Base-by-base conservation (phyloP, 306 rosid species). In the Arachis stenosperma region DNA sequence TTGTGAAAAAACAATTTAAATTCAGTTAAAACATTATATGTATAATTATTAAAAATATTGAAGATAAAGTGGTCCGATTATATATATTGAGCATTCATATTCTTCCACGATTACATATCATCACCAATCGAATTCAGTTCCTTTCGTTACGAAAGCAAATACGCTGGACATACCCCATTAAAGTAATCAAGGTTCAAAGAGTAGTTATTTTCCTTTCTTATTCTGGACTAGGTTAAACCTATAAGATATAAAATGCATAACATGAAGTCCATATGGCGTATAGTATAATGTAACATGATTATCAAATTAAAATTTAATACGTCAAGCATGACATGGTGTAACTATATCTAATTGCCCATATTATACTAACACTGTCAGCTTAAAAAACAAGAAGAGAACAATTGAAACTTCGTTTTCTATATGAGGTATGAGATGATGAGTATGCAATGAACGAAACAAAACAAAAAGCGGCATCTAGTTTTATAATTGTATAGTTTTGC, bases 241-340 rank as follows among this genome's bases (percentile, higher is more conserved):
- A 57, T 17, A n/a, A 56, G 15, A 50, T 2, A 15, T 33, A 33
- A 33, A 33, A 33, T 33, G 37, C 37, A 33, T 33, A 33, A 7
- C 50, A 8, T 36, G 44, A 58, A 44, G 39, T 50, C 69, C 43
- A 47, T 44, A 40, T 65, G 74, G 13, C 44, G 30, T 58, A 29
- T 30, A 36, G 41, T 43, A 61, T 46, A 8, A 63, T 48, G 41
- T 42, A 63, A 43, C 39, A 8, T 60, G 41, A 46, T 33, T 33
- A 61, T 12, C 39, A 50, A 52, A 27, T 64, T 41, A 50, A 50
- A 40, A 8, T 48, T 17, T 44, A 53, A 13, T 14, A 70, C 62
- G 70, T 50, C 70, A 79, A 60, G 73, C 56, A 14, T 71, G 73
- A 65, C 77, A 55, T 66, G 55, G 40, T 39, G 41, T 69, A 40